Base-by-base conservation (phyloP, 2,329 filamentous ascomycete genomes). In the Claviceps sp. region DNA sequence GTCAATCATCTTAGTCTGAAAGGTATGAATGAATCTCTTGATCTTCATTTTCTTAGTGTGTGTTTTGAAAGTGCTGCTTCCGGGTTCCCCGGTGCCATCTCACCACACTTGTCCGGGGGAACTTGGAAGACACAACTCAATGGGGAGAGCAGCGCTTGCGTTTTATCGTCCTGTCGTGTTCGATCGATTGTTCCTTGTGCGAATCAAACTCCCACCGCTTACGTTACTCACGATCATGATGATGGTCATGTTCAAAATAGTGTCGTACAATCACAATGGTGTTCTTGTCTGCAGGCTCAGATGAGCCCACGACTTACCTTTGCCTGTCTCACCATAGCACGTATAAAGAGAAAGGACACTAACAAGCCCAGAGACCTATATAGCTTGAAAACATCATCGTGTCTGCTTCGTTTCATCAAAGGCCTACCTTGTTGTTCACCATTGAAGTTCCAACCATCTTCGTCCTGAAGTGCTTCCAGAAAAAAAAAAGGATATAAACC, bases 291-390 rank as follows among this genome's bases (percentile, higher is more conserved):
- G 30, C 30, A 34, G 30, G 30, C 4, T 34, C 30, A 11, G 30
- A 34, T 34, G 30, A 34, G 30, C 30, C 1, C 30, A 34, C 30
- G 30, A 34, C 30, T 11, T 11, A 34, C 9, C 3, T 4, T 34
- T 34, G 9, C 4, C 13, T 38, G 42, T 40, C 42, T 50, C 26
- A 37, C 14, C 18, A 16, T 7, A 24, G n/a, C 3, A 26, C n/a
- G 22, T 51, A 47, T 51, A 51, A 51, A 51, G 44, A 51, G 50
- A 51, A 26, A 46, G 5, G n/a, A 47, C 3, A 34, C 50, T 51
- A 26, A 51, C 50, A 40, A 34, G 14, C 11, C 14, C 16, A 18
- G 38, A 49, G 40, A 34, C 40, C 3, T 20, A 18, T 18, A 24
- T n/a, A 50, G 48, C 16, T 50, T 26, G 20, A 18, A 22, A 16